Percentiles rank a stretch among this genome's conserved stretches.
phyloP scores from a whole-genome alignment of 2,329 filamentous ascomycete genomes.

The Biscogniauxia mediterranea region DNA sequence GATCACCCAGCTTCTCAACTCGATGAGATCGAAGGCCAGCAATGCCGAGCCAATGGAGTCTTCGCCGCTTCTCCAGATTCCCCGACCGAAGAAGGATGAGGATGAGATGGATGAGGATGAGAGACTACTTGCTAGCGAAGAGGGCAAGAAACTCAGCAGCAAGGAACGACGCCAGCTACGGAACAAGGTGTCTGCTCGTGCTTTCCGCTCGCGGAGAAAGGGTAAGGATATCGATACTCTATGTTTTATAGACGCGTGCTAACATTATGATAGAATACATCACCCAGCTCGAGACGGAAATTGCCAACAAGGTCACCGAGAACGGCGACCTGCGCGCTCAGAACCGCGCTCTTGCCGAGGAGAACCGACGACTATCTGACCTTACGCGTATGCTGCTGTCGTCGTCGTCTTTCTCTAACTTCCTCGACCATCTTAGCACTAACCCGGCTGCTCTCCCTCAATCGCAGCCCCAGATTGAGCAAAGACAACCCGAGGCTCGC shows the following conservation, averaged over 20 bases:
- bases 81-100: constrained; percentile 84
- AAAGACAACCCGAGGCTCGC: constrained; percentile 44
- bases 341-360: constrained; percentile 78
- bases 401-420: constrained; percentile 79
- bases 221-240: constrained; percentile 55
- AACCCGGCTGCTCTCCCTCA: constrained; percentile 50
- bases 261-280: constrained; percentile 82
- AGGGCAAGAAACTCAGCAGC: constrained; percentile 98
- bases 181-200: constrained; percentile 97
- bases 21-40: constrained; percentile 76
- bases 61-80: constrained; percentile 60
- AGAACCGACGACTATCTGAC: constrained; percentile 78
- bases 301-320: constrained; percentile 80
- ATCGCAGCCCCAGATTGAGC: constrained; percentile 39
- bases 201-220: constrained; percentile 97
- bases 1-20: constrained; percentile 87
- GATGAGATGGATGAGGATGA: constrained; percentile 99
- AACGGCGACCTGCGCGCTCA: constrained; percentile 75
- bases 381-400: constrained; percentile 78
- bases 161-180: constrained; percentile 96
- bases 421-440: constrained; percentile 67
- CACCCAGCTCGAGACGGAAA: constrained; percentile 85
- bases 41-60: constrained; percentile 52
- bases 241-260: constrained; percentile 36
- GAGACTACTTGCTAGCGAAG: constrained; percentile 64